Evolutionary conservation across 78 protist genomes (phyloP), one percentile per base, ranked within the genome.

Genomic region (Pelomyxa schiedti): DNA sequence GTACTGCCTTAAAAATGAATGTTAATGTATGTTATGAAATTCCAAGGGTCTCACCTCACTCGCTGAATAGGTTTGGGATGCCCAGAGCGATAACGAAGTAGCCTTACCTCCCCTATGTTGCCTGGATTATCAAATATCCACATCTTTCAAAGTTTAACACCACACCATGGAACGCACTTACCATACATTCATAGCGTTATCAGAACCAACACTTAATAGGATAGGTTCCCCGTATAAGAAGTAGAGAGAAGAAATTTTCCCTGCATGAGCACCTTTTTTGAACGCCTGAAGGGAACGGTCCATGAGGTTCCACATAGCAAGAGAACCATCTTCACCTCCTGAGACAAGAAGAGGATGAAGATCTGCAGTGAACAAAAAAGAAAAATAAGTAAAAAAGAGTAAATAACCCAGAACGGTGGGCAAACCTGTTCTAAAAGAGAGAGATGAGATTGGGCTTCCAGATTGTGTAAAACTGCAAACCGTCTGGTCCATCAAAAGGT

Each of bases 241-340:
- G 8, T 63, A 52, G 8, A 64, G 73, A 8, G 35, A 41, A 22
- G 70, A 37, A 16, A 79, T 32, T n/a, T 66, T 22, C 4, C 43
- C 66, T 2, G 24, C 4, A 36, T 84, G 83, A 1, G 83, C 84
- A 36, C 43, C 53, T 43, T n/a, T 4, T 47, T 41, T 36, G 39
- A 71, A 29, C 22, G 1, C 2, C 29, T 8, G 39, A 32, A 42
- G 66, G 38, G 2, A 16, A 30, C 69, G 76, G 47, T 63, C 58
- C 28, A 79, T 80, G 37, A 87, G 77, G 43, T 82, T 81, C 92
- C 92, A 87, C 8, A 82, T 26, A 1, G 30, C 29, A 8, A 89
- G 8, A 4, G 63, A 42, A 37, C 90, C 89, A 7, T 5, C 28
- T 3, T 72, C 3, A 7, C 36, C 26, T 2, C 67, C 36, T 4